Base-by-base conservation (phyloP, 2,329 filamentous ascomycete species). In the Scopulariopsis brevicaulis region DNA sequence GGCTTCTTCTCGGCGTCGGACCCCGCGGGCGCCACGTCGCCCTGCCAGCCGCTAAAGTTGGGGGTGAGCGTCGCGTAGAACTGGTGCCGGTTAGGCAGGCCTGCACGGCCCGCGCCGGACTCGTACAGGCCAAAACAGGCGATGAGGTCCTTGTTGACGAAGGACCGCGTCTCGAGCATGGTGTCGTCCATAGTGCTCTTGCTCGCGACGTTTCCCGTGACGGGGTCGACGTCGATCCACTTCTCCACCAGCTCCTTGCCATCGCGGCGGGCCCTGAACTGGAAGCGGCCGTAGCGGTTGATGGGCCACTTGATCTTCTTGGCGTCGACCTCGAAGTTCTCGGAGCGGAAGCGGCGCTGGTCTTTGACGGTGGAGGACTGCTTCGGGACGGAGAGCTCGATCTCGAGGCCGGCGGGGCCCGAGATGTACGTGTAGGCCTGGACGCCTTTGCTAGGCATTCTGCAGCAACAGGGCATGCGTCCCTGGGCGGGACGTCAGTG, bases 41-140 rank as follows among this genome's bases (percentile, higher is more conserved):
- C 66, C 70, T 77, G 75, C 77, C 76, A 79, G 57, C 60, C 57
- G 50, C 68, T 67, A 53, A 72, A 70, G 64, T 76, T 74, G 22
- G 66, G 68, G 4, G 72, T 71, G 2, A 78, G 72, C 2, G 74
- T 74, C 4, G 79, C 70, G 62, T 73, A 76, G 64, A 70, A 74
- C 64, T 77, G 71, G 68, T 77, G 69, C 8, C 65, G 65, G 62
- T 71, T 68, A 58, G 77, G 64, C 58, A 79, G 68, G 2, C 72
- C 70, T 2, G 69, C 71, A 3, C 69, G 64, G 1, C 76, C 76
- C 1, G 68, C 65, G 8, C 76, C 77, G 4, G 76, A 72, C 57
- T 77, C 74, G 62, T 79, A 80, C 59, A 79, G 74, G 11, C 76
- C 75, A 60, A 76, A 80, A 0, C 66, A 65, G 20, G 78, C 67